These are phyloP conservation scores for Lactifluus volemus DNA, from an alignment of 768 basidiomycete genomes.

Conservation along the genomic window DNA sequence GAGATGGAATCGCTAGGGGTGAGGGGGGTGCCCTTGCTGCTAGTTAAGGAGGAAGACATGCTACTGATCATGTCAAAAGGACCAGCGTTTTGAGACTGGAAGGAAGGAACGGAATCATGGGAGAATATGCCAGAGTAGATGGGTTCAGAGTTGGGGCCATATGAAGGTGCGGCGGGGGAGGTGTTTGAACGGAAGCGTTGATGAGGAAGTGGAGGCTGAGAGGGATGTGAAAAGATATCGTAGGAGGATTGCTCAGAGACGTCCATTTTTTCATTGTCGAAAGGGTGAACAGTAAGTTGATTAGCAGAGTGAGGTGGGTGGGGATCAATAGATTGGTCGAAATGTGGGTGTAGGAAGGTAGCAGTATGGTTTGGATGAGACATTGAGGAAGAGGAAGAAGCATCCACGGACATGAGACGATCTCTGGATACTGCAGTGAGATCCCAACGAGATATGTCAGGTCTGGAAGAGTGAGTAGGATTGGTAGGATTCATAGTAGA, in stretches of 20 bases:
- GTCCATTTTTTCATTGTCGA: slow-evolving; percentile 48
- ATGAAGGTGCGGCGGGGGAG: slow-evolving; percentile 54
- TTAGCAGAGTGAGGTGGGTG: slow-evolving; percentile 29
- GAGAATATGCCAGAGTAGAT: slow-evolving; percentile 55
- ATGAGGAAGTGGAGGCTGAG: slow-evolving; percentile 36
- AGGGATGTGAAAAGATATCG: slow-evolving; percentile 49
- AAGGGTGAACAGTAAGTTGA: slow-evolving; percentile 31
- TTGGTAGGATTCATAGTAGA: slow-evolving; percentile 15
- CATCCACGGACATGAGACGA: slow-evolving; percentile 32
- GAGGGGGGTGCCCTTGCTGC: slow-evolving; percentile 66
- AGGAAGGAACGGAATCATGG: slow-evolving; percentile 50
- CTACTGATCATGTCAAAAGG: slow-evolving; percentile 61
- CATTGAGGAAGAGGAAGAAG: slow-evolving; percentile 40
- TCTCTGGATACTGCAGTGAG: slow-evolving; percentile 32
- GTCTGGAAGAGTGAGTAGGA: slow-evolving; percentile 31
- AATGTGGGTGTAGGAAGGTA: slow-evolving; percentile 41
- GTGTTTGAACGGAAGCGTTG: slow-evolving; percentile 65
- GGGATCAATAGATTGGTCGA: slow-evolving; percentile 25
- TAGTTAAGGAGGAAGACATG: slow-evolving; percentile 55
- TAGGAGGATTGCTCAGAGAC: slow-evolving; percentile 50
- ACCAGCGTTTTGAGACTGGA: slow-evolving; percentile 41
- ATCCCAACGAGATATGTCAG: slow-evolving; percentile 32
- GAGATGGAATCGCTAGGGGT: slow-evolving; percentile 59
- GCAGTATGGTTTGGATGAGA: slow-evolving; percentile 38
- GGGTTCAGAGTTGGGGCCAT: slow-evolving; percentile 44